Percentiles rank a stretch among this genome's conserved stretches.
phyloP scores from a whole-genome alignment of 148 eudicot genomes.

The Beta vulgaris region DNA sequence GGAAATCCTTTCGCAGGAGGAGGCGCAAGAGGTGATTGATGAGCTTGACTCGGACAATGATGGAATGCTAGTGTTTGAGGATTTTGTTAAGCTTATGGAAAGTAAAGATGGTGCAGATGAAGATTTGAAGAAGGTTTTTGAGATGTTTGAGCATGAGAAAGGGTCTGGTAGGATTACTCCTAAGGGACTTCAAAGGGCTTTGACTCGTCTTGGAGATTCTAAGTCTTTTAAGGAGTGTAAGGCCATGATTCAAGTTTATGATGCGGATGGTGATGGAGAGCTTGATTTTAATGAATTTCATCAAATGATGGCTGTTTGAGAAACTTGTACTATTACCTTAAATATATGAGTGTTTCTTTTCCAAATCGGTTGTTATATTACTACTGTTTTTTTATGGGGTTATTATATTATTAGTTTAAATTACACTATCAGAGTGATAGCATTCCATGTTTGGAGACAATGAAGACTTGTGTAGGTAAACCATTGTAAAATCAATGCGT shows the following conservation, averaged over 20 bases:
- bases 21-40: constrained; percentile 56
- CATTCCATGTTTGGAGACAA: too few species aligned
- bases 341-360: too few species aligned
- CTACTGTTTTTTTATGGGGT: neutral
- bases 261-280: constrained; percentile 66
- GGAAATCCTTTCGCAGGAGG: constrained; percentile 55
- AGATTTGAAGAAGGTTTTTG: constrained; percentile 61
- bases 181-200: constrained; percentile 56
- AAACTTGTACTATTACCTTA: too few species aligned
- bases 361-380: too few species aligned
- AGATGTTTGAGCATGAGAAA: constrained; percentile 61
- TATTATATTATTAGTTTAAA: neutral
- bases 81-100: constrained; percentile 56
- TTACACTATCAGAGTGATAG: too few species aligned
- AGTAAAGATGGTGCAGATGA: constrained; percentile 39
- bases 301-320: constrained; percentile 53
- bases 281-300: constrained; percentile 66
- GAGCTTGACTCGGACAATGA: constrained; percentile 64
- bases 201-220: constrained; percentile 54
- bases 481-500: too few species aligned
- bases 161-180: constrained; percentile 68
- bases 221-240: constrained; percentile 61
- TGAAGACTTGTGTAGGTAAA: too few species aligned
- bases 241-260: constrained; percentile 63
- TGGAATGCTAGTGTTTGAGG: constrained; percentile 47